Evolutionary conservation across 2,329 filamentous ascomycete species (phyloP).

Genomic region (Aspergillus japonicus): DNA sequence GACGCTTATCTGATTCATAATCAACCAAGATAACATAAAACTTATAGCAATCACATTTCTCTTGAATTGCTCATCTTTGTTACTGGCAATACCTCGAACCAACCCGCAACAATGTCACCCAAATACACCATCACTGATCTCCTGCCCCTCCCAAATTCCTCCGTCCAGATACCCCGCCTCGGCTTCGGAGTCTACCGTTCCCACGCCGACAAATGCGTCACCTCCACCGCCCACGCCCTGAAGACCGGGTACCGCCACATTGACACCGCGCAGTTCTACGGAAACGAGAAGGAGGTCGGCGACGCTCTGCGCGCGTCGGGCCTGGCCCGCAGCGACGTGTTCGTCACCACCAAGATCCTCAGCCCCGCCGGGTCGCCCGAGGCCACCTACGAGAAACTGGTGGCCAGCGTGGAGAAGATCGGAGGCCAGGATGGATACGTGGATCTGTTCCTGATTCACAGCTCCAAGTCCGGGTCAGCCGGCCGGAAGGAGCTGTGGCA

Average conservation of each 20-base stretch:
- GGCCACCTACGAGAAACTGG: constrained; percentile 57
- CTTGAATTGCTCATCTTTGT: background rate
- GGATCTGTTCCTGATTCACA: constrained; percentile 70
- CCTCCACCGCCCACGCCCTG: constrained; percentile 59
- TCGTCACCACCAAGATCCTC: constrained; percentile 70
- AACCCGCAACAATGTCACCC: constrained; percentile 27
- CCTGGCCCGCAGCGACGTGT: constrained; percentile 56
- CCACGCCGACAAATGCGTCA: constrained; percentile 52
- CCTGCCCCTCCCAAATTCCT: constrained; percentile 52
- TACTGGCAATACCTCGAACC: too few species aligned
- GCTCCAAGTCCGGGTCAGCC: constrained; percentile 55
- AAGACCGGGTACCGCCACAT: constrained; percentile 55
- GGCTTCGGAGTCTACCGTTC: constrained; percentile 72
- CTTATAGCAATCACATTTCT: background rate
- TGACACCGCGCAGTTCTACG: constrained; percentile 66
- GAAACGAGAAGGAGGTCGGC: constrained; percentile 67
- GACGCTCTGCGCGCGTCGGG: constrained; percentile 59
- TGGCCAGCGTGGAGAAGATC: constrained; percentile 64
- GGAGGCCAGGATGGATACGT: constrained; percentile 62
- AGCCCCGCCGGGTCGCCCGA: constrained; percentile 54
- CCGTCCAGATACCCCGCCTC: constrained; percentile 60
- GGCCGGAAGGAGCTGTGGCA: constrained; percentile 64
- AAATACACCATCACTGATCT: constrained; percentile 49
- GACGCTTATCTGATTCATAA: background rate
- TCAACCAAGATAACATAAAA: background rate